Base-by-base conservation (phyloP, 1,284 basidiomycete genomes). In the Ceratobasidium sp. region DNA sequence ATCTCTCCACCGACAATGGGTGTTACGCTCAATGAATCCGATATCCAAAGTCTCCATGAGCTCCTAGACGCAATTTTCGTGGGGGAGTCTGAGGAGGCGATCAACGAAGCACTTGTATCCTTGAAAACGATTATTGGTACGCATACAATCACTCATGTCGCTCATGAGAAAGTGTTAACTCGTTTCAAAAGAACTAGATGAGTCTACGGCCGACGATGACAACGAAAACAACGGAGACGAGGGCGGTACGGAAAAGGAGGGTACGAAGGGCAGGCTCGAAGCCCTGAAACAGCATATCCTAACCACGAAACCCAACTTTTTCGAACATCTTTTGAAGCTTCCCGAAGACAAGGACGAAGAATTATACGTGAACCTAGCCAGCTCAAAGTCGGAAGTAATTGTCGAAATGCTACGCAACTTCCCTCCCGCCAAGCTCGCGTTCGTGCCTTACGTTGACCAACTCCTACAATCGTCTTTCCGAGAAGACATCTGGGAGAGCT, bases 51-150 rank as follows among this genome's bases (percentile, higher is more conserved):
- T 28, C 17, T 53, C 23, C 45, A 63, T n/a, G 71, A 64, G 58
- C 54, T 37, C 39, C 31, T 74, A 13, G 60, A 74, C 20, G n/a
- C n/a, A 26, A 49, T 74, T 20, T 74, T 51, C 42, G n/a, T 60
- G 3, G 17, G 45, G 17, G 33, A n/a, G 13, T 53, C 58, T 35
- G 37, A 51, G 8, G 71, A 74, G 20, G 35, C 39, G 23, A 20
- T 74, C 17, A 17, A 17, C 3, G 58, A 61, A 10, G 71, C 58
- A 20, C 39, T 74, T 17, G n/a, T 42, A 3, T 53, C 49, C 6
- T 47, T 74, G 4, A 74, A 74, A 33, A n/a, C 28, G 20, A 61
- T 74, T 45, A 64, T 74, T 23, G 71, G 71, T 74, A 54, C 47
- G 56, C 53, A 51, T 51, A 35, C 28, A 51, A 1, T 20, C 20